Evolutionary conservation across 1,139 yeast species (phyloP).

Genomic region (Lodderomyces jiufengensis): DNA sequence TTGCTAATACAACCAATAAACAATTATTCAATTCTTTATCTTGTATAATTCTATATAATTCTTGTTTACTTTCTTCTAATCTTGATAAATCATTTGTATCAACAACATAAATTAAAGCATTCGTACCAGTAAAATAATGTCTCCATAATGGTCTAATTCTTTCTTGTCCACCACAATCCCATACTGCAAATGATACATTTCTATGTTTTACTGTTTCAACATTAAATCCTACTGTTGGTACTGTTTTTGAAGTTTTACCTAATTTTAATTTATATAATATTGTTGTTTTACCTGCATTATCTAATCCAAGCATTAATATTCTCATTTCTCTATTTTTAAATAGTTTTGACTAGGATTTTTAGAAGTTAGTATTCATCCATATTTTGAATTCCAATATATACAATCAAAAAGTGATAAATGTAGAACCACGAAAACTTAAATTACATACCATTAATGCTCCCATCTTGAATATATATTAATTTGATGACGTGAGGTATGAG

Average conservation of each 20-base stretch:
- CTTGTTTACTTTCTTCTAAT: constrained; percentile 74
- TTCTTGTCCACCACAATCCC: constrained; percentile 98
- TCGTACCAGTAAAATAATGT: constrained; percentile 90
- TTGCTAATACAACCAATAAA: constrained; percentile 78
- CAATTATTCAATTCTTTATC: constrained; percentile 82
- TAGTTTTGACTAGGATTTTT: constrained; percentile 28
- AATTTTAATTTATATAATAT: constrained; percentile 69
- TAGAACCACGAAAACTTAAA: too few relatives aligned
- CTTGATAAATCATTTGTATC: constrained; percentile 75
- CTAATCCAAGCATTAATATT: constrained; percentile 87
- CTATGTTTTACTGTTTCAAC: constrained; percentile 89
- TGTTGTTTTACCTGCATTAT: constrained; percentile 89
- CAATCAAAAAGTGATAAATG: too few relatives aligned
- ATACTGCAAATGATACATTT: constrained; percentile 85
- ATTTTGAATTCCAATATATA: too few relatives aligned
- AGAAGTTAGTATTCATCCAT: not conserved
- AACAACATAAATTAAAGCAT: constrained; percentile 89
- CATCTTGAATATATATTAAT: constrained; percentile 6
- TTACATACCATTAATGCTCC: constrained; percentile 12
- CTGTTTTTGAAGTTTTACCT: constrained; percentile 75
- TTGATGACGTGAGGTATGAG: not conserved
- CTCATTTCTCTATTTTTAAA: constrained; percentile 68
- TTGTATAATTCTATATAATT: constrained; percentile 69
- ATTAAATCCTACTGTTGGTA: constrained; percentile 93
- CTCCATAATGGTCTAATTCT: constrained; percentile 90